phyloP scores from a whole-genome alignment of 768 basidiomycete genomes.

The Suillus brevipes region DNA sequence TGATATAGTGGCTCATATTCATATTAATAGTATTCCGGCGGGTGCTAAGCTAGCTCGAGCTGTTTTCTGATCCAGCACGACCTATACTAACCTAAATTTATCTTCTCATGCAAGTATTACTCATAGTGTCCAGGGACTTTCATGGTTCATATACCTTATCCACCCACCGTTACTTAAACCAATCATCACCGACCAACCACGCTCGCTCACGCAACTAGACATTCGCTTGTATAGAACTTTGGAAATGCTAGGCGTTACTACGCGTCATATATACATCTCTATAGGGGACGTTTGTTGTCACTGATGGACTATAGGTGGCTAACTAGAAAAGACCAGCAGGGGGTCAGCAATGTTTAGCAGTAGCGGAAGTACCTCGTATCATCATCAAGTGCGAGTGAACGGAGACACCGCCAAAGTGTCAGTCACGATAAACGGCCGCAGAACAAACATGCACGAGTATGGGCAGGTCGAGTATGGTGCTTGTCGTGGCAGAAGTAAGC shows the following conservation, averaged over 20 bases:
- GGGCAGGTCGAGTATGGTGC: too few species aligned
- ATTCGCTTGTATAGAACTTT: slow-evolving; percentile 1
- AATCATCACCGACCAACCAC: background rate
- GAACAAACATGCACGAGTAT: too few species aligned
- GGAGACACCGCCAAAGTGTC: too few species aligned
- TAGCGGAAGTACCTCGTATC: background rate
- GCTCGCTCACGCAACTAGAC: background rate
- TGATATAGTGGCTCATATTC: background rate
- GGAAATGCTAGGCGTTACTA: background rate
- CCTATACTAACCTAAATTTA: background rate
- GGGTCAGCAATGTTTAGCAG: background rate
- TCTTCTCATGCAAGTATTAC: slow-evolving; percentile 1
- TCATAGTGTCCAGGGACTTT: slow-evolving; percentile 3
- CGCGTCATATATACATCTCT: background rate
- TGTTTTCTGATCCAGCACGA: background rate
- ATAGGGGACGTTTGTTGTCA: background rate
- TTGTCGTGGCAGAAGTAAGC: too few species aligned
- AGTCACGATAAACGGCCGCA: too few species aligned
- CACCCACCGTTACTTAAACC: background rate
- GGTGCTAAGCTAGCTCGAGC: slow-evolving; percentile 3
- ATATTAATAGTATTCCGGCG: slow-evolving; percentile 9
- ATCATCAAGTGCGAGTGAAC: too few species aligned
- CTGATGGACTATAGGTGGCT: background rate
- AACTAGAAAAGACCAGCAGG: background rate
- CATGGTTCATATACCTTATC: background rate